Evolutionary conservation across 306 rosid species (phyloP).

Genomic region (Styphnolobium japonicum): DNA sequence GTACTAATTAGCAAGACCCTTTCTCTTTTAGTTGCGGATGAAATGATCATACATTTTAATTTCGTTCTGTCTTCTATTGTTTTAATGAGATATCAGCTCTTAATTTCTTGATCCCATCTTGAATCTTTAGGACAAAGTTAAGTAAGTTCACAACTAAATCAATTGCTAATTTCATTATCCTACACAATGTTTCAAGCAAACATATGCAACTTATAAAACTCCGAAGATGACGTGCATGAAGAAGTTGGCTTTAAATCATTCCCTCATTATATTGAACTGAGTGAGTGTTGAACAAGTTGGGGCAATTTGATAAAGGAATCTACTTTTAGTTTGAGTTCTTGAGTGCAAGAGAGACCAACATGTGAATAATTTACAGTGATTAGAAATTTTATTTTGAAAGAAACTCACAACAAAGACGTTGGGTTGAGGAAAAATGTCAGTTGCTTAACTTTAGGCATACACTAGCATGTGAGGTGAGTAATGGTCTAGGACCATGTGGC

Average conservation of each 20-base stretch:
- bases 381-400: constrained; percentile 1
- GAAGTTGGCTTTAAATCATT: constrained; percentile 22
- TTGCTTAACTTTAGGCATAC: constrained; percentile 61
- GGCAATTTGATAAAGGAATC: not conserved
- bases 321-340: not conserved
- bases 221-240: not conserved
- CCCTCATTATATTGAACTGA: not conserved
- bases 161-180: not conserved
- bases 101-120: not conserved
- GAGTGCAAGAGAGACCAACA: not conserved
- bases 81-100: not conserved
- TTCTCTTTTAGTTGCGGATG: not conserved
- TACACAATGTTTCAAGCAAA: not conserved
- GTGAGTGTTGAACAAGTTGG: not conserved
- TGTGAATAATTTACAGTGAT: not conserved
- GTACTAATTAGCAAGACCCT: too few species aligned
- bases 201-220: not conserved
- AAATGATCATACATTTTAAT: not conserved
- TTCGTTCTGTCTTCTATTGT: not conserved
- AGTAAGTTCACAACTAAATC: not conserved
- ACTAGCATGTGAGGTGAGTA: constrained; percentile 50
- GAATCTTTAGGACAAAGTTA: not conserved
- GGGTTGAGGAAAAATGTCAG: constrained; percentile 41
- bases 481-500: constrained; percentile 21
- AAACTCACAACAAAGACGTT: constrained; percentile 20